Conservation (phyloP, 768 basidiomycete genomes). For the Saitozyma sp. region DNA sequence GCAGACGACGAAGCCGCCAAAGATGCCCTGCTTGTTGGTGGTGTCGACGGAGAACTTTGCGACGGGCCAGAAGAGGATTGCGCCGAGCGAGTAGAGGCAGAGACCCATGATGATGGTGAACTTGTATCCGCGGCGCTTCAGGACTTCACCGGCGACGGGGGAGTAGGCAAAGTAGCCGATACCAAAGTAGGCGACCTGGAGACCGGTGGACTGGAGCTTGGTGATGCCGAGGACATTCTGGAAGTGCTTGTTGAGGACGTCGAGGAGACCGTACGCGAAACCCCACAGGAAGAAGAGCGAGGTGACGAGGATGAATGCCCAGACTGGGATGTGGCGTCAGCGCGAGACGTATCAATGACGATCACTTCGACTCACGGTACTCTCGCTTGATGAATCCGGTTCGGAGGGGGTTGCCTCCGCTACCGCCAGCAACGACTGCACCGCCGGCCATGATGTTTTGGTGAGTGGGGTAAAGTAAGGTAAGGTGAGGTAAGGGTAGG, state of each 20-base stretch:
- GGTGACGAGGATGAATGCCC: conserved; percentile 69
- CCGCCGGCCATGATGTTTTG: conserved; percentile 45
- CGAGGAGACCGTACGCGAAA: conserved; percentile 49
- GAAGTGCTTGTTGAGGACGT: conserved; percentile 62
- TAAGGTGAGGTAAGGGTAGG: neutral
- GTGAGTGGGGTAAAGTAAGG: neutral
- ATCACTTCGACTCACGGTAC: conserved; percentile 31
- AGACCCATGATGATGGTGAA: conserved; percentile 51
- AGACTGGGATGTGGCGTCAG: conserved; percentile 32
- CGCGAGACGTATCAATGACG: no score
- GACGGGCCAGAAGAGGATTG: conserved; percentile 77
- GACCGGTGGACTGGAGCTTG: conserved; percentile 70
- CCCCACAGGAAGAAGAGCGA: conserved; percentile 73
- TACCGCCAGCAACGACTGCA: conserved; percentile 41
- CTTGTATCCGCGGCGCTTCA: conserved; percentile 67
- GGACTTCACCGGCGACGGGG: conserved; percentile 50
- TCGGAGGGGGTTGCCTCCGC: conserved; percentile 46
- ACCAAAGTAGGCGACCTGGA: conserved; percentile 67
- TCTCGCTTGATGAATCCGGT: conserved; percentile 45
- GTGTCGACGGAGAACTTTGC: conserved; percentile 58
- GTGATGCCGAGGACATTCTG: conserved; percentile 67
- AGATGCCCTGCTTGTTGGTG: conserved; percentile 56
- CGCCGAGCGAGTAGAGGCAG: conserved; percentile 57
- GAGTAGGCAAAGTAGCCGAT: conserved; percentile 50
- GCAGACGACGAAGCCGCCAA: conserved; percentile 72